These are phyloP conservation scores for Cordyceps pruinosa DNA, from an alignment of 2,329 filamentous ascomycete genomes.

Conservation along the genomic window DNA sequence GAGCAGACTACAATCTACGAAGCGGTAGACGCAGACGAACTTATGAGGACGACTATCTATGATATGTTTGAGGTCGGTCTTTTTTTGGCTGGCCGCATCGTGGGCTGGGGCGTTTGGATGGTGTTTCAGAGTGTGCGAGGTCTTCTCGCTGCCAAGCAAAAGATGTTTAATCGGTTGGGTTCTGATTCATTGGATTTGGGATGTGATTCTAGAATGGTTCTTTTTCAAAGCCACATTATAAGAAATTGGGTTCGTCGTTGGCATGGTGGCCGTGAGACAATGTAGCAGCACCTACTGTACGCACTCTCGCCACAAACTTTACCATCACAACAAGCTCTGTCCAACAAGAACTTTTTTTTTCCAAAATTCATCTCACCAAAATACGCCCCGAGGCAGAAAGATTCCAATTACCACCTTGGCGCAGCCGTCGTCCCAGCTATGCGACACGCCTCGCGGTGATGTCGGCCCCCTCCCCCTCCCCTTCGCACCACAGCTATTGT, in stretches of 20 bases:
- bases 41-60: background rate
- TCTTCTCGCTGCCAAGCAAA: background rate
- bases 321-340: no score
- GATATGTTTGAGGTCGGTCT: background rate
- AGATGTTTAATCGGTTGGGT: background rate
- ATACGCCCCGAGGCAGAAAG: no score
- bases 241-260: no score
- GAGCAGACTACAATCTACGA: background rate
- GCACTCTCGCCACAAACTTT: no score
- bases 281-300: no score
- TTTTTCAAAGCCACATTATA: no score
- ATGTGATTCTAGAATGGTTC: background rate
- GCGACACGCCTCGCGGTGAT: background rate
- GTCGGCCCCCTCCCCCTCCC: background rate
- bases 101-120: background rate
- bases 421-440: constrained; percentile 5
- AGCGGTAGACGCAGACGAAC: background rate
- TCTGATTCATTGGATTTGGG: background rate
- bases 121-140: background rate
- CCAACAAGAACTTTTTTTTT: no score
- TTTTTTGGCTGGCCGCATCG: background rate
- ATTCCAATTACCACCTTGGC: no score
- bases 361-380: no score
- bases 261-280: no score
- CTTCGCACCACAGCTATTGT: background rate